These are phyloP conservation scores for Trichoderma gamsii DNA, from an alignment of 495 filamentous ascomycete species.

Conservation along the genomic window DNA sequence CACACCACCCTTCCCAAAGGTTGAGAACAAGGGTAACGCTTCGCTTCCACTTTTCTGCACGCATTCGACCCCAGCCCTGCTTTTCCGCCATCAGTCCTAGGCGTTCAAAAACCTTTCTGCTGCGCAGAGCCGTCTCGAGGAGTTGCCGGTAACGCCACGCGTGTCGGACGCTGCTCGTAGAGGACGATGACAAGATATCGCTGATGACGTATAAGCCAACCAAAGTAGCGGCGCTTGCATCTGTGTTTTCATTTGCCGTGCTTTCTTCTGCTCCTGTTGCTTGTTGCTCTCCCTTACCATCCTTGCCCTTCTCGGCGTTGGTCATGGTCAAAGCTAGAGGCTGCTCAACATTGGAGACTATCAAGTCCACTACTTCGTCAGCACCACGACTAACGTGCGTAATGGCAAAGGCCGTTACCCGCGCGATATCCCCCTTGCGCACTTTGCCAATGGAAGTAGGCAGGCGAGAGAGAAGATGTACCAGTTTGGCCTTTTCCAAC, in stretches of 20 bases:
- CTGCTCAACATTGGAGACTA: slow-evolving; percentile 70
- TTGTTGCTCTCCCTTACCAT: slow-evolving; percentile 26
- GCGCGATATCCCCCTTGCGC: slow-evolving; percentile 78
- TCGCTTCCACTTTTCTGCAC: slow-evolving; percentile 85
- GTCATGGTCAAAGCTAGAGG: slow-evolving; percentile 63
- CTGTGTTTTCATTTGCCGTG: slow-evolving; percentile 35
- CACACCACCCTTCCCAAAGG: slow-evolving; percentile 85
- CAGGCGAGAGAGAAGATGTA: slow-evolving; percentile 71
- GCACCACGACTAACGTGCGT: slow-evolving; percentile 70
- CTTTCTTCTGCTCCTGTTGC: slow-evolving; percentile 26
- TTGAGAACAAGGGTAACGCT: slow-evolving; percentile 66
- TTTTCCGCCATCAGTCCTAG: slow-evolving; percentile 73
- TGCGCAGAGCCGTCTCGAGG: slow-evolving; percentile 69
- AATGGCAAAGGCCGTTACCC: slow-evolving; percentile 84
- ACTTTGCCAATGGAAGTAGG: slow-evolving; percentile 70
- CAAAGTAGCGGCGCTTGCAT: slow-evolving; percentile 67
- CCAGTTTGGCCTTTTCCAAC: slow-evolving; percentile 74
- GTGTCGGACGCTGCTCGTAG: slow-evolving; percentile 74
- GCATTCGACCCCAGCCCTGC: slow-evolving; percentile 73
- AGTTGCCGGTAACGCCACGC: slow-evolving; percentile 87
- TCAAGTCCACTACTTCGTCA: slow-evolving; percentile 84
- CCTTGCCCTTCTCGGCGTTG: slow-evolving; percentile 44
- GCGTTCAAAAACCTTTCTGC: slow-evolving; percentile 68
- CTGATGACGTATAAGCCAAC: slow-evolving; percentile 81
- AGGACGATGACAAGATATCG: slow-evolving; percentile 81